Evolutionary conservation across 2,329 filamentous ascomycete genomes (phyloP).

Genomic region (Pleomassaria siparia): DNA sequence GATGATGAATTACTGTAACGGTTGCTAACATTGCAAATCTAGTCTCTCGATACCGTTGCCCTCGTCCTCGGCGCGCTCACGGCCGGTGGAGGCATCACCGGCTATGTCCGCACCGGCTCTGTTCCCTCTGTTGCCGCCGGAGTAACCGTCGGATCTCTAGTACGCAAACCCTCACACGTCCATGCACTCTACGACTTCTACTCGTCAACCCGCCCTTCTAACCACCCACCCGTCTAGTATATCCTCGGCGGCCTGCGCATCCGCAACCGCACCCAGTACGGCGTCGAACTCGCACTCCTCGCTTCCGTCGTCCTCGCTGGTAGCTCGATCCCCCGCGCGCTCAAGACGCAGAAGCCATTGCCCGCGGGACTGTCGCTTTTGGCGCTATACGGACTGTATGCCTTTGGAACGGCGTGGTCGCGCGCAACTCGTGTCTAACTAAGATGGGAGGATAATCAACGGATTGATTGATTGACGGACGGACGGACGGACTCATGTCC

Average conservation of each 20-base stretch:
- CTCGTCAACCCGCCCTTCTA: not conserved
- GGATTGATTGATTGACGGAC: not conserved
- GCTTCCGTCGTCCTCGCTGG: conserved; percentile 84
- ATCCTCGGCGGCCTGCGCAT: conserved; percentile 80
- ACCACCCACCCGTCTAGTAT: conserved; percentile 51
- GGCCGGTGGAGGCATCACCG: conserved; percentile 81
- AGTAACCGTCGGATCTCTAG: conserved; percentile 72
- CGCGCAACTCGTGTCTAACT: conserved; percentile 11
- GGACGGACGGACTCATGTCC: not conserved
- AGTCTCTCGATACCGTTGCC: conserved; percentile 62
- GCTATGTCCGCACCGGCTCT: conserved; percentile 82
- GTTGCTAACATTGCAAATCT: not conserved
- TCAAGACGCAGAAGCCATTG: conserved; percentile 81
- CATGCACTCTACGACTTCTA: not conserved
- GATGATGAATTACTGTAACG: not conserved
- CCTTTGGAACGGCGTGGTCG: conserved; percentile 72
- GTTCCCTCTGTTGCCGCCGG: conserved; percentile 85
- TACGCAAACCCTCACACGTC: conserved; percentile 31
- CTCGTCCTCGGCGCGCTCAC: conserved; percentile 80
- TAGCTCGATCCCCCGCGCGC: conserved; percentile 80
- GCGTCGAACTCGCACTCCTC: conserved; percentile 83
- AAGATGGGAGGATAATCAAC: no score
- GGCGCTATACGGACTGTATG: conserved; percentile 74
- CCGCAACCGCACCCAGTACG: conserved; percentile 73
- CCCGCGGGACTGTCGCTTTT: conserved; percentile 77